Percentiles rank a stretch among this genome's conserved stretches.
Evolutionary conservation across 129 eudicot species (phyloP).

Genomic region (Oenanthe sinensis): DNA sequence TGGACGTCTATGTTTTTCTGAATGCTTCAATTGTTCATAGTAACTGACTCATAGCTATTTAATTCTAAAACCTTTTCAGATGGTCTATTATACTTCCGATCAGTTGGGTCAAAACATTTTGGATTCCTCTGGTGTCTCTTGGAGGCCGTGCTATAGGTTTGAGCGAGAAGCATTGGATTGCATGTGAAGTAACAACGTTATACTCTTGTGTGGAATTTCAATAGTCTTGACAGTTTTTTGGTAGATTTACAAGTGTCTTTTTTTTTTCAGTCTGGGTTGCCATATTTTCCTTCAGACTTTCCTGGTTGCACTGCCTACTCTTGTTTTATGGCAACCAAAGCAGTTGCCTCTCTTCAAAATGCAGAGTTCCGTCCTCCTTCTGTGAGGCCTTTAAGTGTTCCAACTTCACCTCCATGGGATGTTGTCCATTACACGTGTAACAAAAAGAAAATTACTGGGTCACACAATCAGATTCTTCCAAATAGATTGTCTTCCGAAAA

Average conservation of each 20-base stretch:
- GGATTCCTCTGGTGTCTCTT: slow-evolving; percentile 59
- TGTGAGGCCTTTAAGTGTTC: slow-evolving; percentile 43
- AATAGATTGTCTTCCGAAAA: slow-evolving; percentile 19
- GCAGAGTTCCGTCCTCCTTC: slow-evolving; percentile 46
- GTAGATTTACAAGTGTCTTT: not conserved
- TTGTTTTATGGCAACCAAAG: slow-evolving; percentile 40
- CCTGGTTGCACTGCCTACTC: slow-evolving; percentile 71
- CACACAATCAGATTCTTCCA: slow-evolving; percentile 14
- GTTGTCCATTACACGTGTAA: slow-evolving; percentile 27
- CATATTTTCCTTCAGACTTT: slow-evolving; percentile 72
- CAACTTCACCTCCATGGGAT: slow-evolving; percentile 73
- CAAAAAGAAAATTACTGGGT: slow-evolving; percentile 12
- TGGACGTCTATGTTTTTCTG: not conserved
- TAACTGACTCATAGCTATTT: slow-evolving; percentile 7
- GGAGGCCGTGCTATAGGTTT: slow-evolving; percentile 87
- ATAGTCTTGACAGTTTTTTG: not conserved
- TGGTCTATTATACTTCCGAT: slow-evolving; percentile 81
- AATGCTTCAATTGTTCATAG: slow-evolving; percentile 8
- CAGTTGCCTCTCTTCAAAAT: slow-evolving; percentile 26
- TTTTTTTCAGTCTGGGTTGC: slow-evolving; percentile 55
- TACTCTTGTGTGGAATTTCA: not conserved
- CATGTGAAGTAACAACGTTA: slow-evolving; percentile 57
- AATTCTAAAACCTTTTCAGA: slow-evolving; percentile 26
- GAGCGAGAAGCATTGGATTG: slow-evolving; percentile 88
- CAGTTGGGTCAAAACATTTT: slow-evolving; percentile 84